These are phyloP conservation scores for Thalassiosira delicatula DNA, from an alignment of 352 stramenopile species.

Conservation along the genomic window DNA sequence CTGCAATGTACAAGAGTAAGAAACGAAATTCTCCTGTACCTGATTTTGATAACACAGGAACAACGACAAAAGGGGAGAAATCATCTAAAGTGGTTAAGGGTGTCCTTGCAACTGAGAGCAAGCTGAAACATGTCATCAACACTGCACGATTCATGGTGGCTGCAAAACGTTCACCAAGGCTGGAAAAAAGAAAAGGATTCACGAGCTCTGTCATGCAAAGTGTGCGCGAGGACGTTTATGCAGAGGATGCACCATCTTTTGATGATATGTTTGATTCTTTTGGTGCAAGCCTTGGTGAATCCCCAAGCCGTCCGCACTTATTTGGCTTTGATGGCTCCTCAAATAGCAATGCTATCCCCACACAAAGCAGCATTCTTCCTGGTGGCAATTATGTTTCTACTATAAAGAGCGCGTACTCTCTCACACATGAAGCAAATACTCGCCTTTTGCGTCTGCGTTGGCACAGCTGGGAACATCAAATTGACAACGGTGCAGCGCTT, in stretches of 20 bases:
- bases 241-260: not conserved
- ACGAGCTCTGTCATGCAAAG: not conserved
- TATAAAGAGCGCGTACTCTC: not conserved
- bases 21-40: slow-evolving; percentile 19
- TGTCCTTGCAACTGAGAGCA: slow-evolving; percentile 27
- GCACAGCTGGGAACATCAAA: slow-evolving; percentile 33
- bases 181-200: not conserved
- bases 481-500: slow-evolving; percentile 7
- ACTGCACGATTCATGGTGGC: slow-evolving; percentile 23
- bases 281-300: not conserved
- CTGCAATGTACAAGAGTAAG: slow-evolving; percentile 55
- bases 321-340: not conserved
- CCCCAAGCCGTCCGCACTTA: not conserved
- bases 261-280: slow-evolving; percentile 7
- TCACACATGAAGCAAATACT: slow-evolving; percentile 2
- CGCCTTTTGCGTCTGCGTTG: slow-evolving; percentile 38
- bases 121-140: slow-evolving; percentile 23
- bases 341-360: not conserved
- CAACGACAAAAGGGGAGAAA: slow-evolving; percentile 21
- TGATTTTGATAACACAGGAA: slow-evolving; percentile 11
- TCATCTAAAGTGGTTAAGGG: slow-evolving; percentile 13
- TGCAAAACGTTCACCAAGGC: not conserved
- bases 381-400: not conserved
- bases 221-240: not conserved
- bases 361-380: not conserved